Conservation (phyloP, 331 rosid genomes). For the Rhamnella rubrinervis region DNA sequence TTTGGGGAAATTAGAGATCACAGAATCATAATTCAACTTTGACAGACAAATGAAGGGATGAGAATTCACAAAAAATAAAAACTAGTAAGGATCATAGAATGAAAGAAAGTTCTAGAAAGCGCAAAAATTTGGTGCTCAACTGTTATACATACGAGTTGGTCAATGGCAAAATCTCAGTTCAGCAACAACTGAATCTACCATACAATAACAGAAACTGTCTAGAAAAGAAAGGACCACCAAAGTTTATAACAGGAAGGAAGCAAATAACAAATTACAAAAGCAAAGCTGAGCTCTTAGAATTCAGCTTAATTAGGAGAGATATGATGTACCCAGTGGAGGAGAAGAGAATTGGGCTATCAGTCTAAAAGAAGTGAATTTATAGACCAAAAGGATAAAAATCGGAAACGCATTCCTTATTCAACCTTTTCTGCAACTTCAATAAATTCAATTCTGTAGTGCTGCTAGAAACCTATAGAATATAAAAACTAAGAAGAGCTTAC, state of each 20-base stretch:
- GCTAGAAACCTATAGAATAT: too few relatives aligned
- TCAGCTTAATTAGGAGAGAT: not conserved
- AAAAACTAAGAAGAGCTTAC: too few relatives aligned
- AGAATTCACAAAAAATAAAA: not conserved
- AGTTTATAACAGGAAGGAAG: not conserved
- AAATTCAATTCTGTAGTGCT: too few relatives aligned
- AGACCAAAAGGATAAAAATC: constrained; percentile 1
- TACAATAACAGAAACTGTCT: not conserved
- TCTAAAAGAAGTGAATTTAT: constrained; percentile 1
- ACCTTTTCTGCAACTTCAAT: too few relatives aligned
- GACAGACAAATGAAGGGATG: not conserved
- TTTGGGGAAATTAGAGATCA: constrained; percentile 3
- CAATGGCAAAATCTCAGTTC: not conserved
- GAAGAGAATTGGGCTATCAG: too few relatives aligned
- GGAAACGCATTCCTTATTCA: not conserved
- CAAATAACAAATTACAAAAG: not conserved
- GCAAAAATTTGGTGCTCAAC: not conserved
- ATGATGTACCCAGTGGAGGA: too few relatives aligned
- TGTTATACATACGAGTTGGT: constrained; percentile 11
- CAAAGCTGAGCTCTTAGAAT: not conserved
- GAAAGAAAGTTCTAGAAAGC: not conserved
- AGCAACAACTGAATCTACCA: constrained; percentile 12
- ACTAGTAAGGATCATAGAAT: not conserved
- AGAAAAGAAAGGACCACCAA: not conserved
- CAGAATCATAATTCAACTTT: constrained; percentile 4